phyloP scores from a whole-genome alignment of 2,329 filamentous ascomycete species.

The Penicillium psychrosexuale region DNA sequence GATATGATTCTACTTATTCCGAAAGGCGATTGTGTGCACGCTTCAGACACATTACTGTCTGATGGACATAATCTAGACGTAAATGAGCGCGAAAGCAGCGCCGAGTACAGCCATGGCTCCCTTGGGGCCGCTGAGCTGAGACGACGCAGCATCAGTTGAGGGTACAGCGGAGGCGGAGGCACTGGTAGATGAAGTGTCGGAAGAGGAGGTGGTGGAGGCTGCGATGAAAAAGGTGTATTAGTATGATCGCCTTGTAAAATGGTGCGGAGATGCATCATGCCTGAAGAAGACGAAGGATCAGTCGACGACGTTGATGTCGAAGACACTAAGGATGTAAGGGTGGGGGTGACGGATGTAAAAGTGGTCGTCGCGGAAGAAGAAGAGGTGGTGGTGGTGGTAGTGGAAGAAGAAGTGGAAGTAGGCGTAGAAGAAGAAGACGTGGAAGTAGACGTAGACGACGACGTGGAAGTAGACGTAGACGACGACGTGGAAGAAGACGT shows the following conservation, averaged over 20 bases:
- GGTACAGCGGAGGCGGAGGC: background rate
- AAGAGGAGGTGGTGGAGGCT: background rate
- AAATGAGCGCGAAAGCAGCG: slow-evolving; percentile 4
- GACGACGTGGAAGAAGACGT: background rate
- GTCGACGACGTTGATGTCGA: slow-evolving; percentile 1
- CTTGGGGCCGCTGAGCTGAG: background rate
- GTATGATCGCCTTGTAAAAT: background rate
- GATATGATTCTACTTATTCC: background rate
- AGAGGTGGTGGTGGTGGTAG: background rate
- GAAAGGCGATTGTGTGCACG: background rate
- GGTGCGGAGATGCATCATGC: slow-evolving; percentile 8
- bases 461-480: background rate
- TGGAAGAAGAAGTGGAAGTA: background rate
- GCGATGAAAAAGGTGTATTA: background rate
- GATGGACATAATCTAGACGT: background rate
- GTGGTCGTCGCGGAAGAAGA: background rate
- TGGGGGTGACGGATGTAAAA: background rate
- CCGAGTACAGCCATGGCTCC: slow-evolving; percentile 2
- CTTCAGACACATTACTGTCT: background rate
- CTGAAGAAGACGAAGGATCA: slow-evolving; percentile 6
- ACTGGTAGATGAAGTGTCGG: background rate
- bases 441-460: background rate
- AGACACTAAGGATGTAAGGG: background rate
- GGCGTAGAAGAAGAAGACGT: background rate
- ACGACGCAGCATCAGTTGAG: background rate